Evolutionary conservation across 768 basidiomycete genomes (phyloP), one percentile per base, ranked within the genome.

Genomic region (Daedalea quercina): DNA sequence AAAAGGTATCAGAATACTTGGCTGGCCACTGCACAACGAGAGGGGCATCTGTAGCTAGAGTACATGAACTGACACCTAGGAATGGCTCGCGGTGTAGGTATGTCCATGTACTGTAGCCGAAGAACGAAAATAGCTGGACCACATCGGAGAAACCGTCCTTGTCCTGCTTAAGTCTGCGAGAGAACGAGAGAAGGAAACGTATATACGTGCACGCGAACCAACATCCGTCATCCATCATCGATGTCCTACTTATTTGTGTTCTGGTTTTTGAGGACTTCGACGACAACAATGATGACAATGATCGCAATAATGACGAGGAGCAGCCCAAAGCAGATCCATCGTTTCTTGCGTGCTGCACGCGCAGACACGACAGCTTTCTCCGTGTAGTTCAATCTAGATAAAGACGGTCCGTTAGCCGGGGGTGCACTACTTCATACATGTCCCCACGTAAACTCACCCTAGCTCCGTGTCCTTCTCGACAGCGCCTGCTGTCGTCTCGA

Each of bases 251-350:
- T 44, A 75, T 49, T 31, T 31, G 28, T 31, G 28, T 69, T 66
- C 43, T 64, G 71, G 58, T 76, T 72, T 46, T 74, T 64, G 25
- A 72, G 69, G 24, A 85, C 76, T 28, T 83, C 74, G 4, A 78
- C 83, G 24, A 79, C 72, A 26, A 90, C 73, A 48, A 87, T 75
- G 43, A 78, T 84, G 43, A 82, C 73, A 45, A 90, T 78, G 57
- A 84, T 79, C 54, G 86, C 73, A 50, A 93, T 63, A 53, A 90
- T 63, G 52, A 79, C 60, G 57, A 94, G 63, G 52, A 70, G 64
- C 55, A 92, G 81, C 70, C 82, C 65, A 77, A 95, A 95, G 73
- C 94, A 97, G 67, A 95, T 94, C 93, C 94, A 96, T 63, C 94
- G 84, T 79, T 95, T 97, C 70, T 86, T 91, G 55, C 95, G 84